Base-by-base conservation (phyloP, 2,329 filamentous ascomycete genomes). In the Colletotrichum eremochloae region DNA sequence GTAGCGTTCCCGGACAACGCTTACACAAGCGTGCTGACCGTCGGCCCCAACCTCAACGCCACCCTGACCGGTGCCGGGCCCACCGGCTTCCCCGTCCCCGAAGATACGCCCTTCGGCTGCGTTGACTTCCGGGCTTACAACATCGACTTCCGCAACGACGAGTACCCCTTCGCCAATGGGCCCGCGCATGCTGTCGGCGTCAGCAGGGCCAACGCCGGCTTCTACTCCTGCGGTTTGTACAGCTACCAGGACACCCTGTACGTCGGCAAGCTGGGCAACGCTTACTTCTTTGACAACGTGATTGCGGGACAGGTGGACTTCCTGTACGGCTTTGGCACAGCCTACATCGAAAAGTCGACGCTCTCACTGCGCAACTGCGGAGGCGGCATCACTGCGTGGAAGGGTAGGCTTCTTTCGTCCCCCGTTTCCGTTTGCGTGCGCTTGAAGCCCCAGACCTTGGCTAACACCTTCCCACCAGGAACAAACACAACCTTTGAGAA, bases 311-410 rank as follows among this genome's bases (percentile, higher is more conserved):
- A 92, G 77, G 92, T 90, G 0, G 91, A 93, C 75, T 93, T 93
- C 80, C 81, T 93, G 29, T 93, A 92, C 76, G 90, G 90, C 11
- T 92, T 92, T 76, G 91, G 90, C 36, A 92, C 90, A 0, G 84
- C 88, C 4, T 93, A 87, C 84, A 83, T 92, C 52, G 84, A 89
- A 67, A 82, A 84, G 4, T 89, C 86, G 1, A 81, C 82, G 0
- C 79, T 93, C 2, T 81, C 83, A 0, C 84, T 93, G 15, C 87
- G 91, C 12, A 83, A 81, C 75, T 93, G 91, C 75, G 89, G 90
- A 5, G 91, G 91, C 20, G 91, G 91, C 14, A 89, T 93, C 66
- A 91, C 89, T 0, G 91, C 91, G 0, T 93, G 91, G 91, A 93
- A 93, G 76, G 90, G 88, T 68, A 56, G 86, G 58, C 44, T 12